Conservation (phyloP, 2,329 filamentous ascomycete species). For the Polytolypa hystricis region DNA sequence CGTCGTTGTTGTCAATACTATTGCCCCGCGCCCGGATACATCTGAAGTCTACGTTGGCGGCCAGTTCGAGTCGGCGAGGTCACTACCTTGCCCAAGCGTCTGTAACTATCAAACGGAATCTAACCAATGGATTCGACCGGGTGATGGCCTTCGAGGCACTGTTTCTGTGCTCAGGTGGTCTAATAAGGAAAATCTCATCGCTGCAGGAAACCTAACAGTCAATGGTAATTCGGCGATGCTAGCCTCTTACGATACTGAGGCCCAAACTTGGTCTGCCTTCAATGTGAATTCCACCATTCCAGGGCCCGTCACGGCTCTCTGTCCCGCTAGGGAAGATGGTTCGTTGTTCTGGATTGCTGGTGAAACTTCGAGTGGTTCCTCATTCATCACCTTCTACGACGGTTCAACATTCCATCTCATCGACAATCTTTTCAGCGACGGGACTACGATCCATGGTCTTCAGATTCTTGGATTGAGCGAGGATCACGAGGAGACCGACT, state of each 20-base stretch:
- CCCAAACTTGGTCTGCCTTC: conserved; percentile 55
- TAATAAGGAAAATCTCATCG: conserved; percentile 58
- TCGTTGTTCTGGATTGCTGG: conserved; percentile 76
- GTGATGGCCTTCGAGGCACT: conserved; percentile 57
- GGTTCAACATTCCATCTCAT: conserved; percentile 58
- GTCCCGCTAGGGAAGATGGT: conserved; percentile 59
- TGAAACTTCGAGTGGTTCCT: conserved; percentile 52
- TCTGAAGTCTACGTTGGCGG: conserved; percentile 77
- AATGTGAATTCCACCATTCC: conserved; percentile 53
- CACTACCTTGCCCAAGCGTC: conserved; percentile 68
- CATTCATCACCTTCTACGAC: conserved; percentile 75
- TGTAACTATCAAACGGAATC: conserved; percentile 64
- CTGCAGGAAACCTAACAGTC: conserved; percentile 64
- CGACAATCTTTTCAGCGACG: conserved; percentile 50
- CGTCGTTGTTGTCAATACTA: conserved; percentile 62
- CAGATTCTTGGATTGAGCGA: conserved; percentile 67
- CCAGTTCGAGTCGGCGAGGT: conserved; percentile 70
- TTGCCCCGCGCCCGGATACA: conserved; percentile 59
- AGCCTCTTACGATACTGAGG: conserved; percentile 59
- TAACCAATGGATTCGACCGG: conserved; percentile 70
- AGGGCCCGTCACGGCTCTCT: conserved; percentile 67
- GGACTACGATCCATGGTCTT: conserved; percentile 63
- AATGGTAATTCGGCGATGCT: conserved; percentile 56
- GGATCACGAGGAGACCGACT: conserved; percentile 51
- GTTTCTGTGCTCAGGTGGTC: conserved; percentile 68